A percentile compares a stretch with the other conserved stretches of the same genome.
phyloP scores from a whole-genome alignment of 2,329 filamentous ascomycete species.

The Alternaria tenuissima region DNA sequence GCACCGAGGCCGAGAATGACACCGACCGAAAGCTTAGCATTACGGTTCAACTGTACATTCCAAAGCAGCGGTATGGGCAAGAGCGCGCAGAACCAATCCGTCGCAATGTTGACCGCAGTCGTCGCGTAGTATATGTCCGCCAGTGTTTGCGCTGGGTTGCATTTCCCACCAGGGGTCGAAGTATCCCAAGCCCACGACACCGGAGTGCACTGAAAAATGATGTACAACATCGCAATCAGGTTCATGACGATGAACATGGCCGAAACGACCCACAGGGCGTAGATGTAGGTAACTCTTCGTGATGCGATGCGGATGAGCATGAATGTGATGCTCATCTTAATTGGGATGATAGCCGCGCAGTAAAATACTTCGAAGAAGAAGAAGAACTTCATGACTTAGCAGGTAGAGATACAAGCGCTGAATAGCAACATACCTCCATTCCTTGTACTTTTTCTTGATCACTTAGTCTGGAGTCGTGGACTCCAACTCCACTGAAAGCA shows the following conservation, averaged over 20 bases:
- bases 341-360: slow-evolving; percentile 14
- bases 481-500: slow-evolving; percentile 13
- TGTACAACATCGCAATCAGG: slow-evolving; percentile 15
- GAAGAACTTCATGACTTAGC: slow-evolving; percentile 9
- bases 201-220: slow-evolving; percentile 15
- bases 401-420: neutral
- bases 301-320: slow-evolving; percentile 18
- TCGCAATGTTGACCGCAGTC: slow-evolving; percentile 16
- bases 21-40: slow-evolving; percentile 18
- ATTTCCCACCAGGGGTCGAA: slow-evolving; percentile 15
- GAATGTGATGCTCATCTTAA: slow-evolving; percentile 19
- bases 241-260: slow-evolving; percentile 18
- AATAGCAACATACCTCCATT: slow-evolving; percentile 12
- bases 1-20: slow-evolving; percentile 18
- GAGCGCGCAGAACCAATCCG: slow-evolving; percentile 17
- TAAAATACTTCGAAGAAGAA: slow-evolving; percentile 18
- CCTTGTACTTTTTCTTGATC: slow-evolving; percentile 7
- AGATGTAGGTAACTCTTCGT: slow-evolving; percentile 6
- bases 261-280: slow-evolving; percentile 12
- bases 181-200: slow-evolving; percentile 17
- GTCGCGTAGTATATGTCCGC: slow-evolving; percentile 17
- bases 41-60: slow-evolving; percentile 17
- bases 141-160: slow-evolving; percentile 12
- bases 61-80: slow-evolving; percentile 15
- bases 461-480: slow-evolving; percentile 5